Evolutionary conservation across 108 stramenopile species (phyloP), one percentile per base, ranked within the genome.

Genomic region (Bacterosira constricta): DNA sequence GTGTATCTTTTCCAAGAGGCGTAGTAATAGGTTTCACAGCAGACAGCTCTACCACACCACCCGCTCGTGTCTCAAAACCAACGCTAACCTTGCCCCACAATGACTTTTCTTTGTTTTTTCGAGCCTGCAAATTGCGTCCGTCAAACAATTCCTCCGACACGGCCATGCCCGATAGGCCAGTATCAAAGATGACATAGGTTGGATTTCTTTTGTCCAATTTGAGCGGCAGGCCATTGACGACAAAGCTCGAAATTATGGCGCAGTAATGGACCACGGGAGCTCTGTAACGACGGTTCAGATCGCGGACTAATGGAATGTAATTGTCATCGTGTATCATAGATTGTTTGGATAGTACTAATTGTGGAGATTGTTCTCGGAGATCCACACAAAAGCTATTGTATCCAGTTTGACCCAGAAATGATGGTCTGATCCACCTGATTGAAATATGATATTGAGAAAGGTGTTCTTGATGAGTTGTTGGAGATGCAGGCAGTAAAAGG

Each of bases 81-180:
- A 88, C 32, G 10, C 57, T 73, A 15, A 84, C 87, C 21, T 73
- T 32, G 8, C 85, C 87, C 73, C 84, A 88, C n/a, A 86, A 30
- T 1, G 32, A 70, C 41, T 82, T 83, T 35, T 82, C 79, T 53
- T 61, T 54, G 13, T 70, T 63, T 50, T 69, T 63, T 32, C 85
- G 65, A 4, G 85, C 85, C 38, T 63, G 38, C 1, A 56, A 12
- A 27, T 88, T 84, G 12, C 80, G 79, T 57, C 81, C 82, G 30
- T 88, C 80, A 57, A 75, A 88, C 13, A 88, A 44, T 21, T 85
- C 80, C 20, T 62, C 75, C 36, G 73, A 75, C 9, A 88, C 73
- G 4, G 85, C 77, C 87, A 88, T 88, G 8, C 87, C 88, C n/a
- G 81, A 81, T 10, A 83, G 71, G 23, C 88, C 88, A 6, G 88